Evolutionary conservation across 1,284 basidiomycete species (phyloP).

Genomic region (Leccinum fuscescens): DNA sequence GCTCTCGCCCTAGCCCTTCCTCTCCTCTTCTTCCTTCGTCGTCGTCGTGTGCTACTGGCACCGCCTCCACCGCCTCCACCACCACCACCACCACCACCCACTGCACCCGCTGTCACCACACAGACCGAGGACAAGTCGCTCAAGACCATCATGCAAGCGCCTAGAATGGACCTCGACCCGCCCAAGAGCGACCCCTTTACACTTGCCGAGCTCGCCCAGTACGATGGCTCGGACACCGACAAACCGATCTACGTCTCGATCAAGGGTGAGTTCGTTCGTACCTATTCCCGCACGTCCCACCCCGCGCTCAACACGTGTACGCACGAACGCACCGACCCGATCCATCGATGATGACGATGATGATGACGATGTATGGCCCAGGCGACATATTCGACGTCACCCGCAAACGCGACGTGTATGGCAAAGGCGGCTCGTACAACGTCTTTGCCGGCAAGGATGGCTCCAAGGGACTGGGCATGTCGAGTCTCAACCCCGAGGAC

Average conservation of each 20-base stretch:
- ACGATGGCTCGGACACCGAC: slow-evolving; percentile 60
- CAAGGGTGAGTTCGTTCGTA: slow-evolving; percentile 56
- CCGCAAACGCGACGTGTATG: slow-evolving; percentile 79
- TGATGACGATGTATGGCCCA: neutral
- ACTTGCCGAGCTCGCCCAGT: slow-evolving; percentile 63
- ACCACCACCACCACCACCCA: neutral
- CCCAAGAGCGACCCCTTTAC: slow-evolving; percentile 81
- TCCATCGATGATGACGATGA: neutral
- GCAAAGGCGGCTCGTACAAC: slow-evolving; percentile 66
- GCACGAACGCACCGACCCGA: neutral
- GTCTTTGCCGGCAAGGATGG: slow-evolving; percentile 91
- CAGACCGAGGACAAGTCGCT: slow-evolving; percentile 33
- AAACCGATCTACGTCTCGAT: slow-evolving; percentile 87
- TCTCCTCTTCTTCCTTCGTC: slow-evolving; percentile 23
- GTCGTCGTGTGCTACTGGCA: slow-evolving; percentile 5
- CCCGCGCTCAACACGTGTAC: neutral
- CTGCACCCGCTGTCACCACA: slow-evolving; percentile 11
- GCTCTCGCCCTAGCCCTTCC: slow-evolving; percentile 22
- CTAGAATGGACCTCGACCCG: slow-evolving; percentile 59
- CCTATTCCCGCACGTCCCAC: neutral
- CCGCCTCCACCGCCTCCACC: neutral
- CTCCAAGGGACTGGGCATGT: slow-evolving; percentile 79
- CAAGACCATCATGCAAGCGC: slow-evolving; percentile 70
- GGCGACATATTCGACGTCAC: slow-evolving; percentile 84
- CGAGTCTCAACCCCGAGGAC: slow-evolving; percentile 84